phyloP scores from a whole-genome alignment of 352 stramenopile species.

The Pythium scleroteichum region DNA sequence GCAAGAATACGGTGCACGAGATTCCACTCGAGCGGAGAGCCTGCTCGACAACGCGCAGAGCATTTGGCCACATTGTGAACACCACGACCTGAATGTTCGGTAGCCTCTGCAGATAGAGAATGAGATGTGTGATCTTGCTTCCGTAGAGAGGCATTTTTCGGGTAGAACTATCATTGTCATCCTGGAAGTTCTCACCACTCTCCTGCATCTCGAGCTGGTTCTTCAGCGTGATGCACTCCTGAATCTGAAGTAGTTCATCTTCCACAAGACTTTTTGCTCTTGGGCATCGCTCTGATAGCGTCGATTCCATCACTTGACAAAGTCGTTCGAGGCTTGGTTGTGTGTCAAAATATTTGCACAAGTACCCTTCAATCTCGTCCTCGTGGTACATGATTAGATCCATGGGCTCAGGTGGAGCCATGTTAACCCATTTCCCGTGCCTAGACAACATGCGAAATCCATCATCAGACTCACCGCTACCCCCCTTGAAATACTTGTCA shows the following conservation, averaged over 20 bases:
- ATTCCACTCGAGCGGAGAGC: conserved; percentile 60
- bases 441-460: conserved; percentile 73
- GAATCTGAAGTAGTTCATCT: conserved; percentile 50
- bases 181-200: conserved; percentile 6
- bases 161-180: not conserved
- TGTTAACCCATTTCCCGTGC: conserved; percentile 43
- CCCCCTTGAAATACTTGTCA: conserved; percentile 41
- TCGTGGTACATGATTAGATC: conserved; percentile 65
- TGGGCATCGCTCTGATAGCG: conserved; percentile 60
- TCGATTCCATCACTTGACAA: conserved; percentile 55
- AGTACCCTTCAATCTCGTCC: conserved; percentile 68
- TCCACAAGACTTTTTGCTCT: conserved; percentile 43
- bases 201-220: conserved; percentile 31
- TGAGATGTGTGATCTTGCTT: conserved; percentile 71
- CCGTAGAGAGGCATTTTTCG: conserved; percentile 45
- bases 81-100: conserved; percentile 70
- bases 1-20: conserved; percentile 66
- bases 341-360: conserved; percentile 58
- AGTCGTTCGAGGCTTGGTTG: conserved; percentile 42
- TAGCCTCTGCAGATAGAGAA: conserved; percentile 61
- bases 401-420: conserved; percentile 49
- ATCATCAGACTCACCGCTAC: conserved; percentile 45
- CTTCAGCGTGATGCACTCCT: conserved; percentile 51
- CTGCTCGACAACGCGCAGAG: conserved; percentile 59
- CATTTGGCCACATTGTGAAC: conserved; percentile 83